Evolutionary conservation across 2,329 filamentous ascomycete species (phyloP).

Genomic region (Akanthomyces dipterigenus): DNA sequence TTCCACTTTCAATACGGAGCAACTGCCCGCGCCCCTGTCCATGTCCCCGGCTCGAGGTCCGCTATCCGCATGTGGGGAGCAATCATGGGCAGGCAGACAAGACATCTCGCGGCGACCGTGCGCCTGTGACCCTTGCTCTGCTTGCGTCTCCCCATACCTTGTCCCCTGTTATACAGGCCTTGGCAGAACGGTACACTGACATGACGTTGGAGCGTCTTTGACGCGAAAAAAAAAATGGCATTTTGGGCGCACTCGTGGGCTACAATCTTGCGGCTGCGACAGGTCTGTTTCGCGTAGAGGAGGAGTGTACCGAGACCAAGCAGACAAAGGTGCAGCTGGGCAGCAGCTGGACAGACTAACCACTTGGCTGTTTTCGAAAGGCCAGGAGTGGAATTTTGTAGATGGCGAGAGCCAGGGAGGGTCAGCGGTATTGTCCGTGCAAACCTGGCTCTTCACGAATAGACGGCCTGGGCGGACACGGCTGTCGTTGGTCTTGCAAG

Average conservation of each 20-base stretch:
- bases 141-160: background rate
- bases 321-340: too few relatives aligned
- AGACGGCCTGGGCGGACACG: background rate
- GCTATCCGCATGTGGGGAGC: constrained; percentile 5
- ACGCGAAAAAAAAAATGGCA: too few relatives aligned
- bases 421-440: background rate
- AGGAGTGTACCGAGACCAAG: background rate
- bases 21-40: background rate
- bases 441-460: background rate
- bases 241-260: too few relatives aligned
- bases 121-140: background rate
- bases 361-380: background rate
- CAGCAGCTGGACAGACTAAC: too few relatives aligned
- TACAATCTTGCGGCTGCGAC: background rate
- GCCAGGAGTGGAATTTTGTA: background rate
- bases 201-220: background rate
- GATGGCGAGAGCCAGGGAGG: background rate
- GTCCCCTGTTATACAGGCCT: background rate
- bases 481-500: background rate
- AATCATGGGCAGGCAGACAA: background rate
- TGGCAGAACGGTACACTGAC: background rate
- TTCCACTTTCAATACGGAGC: background rate
- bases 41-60: background rate
- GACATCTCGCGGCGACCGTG: background rate
- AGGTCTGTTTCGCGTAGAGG: background rate